These are phyloP conservation scores for Cantharellus anzutake DNA, from an alignment of 768 basidiomycete genomes.

Conservation along the genomic window DNA sequence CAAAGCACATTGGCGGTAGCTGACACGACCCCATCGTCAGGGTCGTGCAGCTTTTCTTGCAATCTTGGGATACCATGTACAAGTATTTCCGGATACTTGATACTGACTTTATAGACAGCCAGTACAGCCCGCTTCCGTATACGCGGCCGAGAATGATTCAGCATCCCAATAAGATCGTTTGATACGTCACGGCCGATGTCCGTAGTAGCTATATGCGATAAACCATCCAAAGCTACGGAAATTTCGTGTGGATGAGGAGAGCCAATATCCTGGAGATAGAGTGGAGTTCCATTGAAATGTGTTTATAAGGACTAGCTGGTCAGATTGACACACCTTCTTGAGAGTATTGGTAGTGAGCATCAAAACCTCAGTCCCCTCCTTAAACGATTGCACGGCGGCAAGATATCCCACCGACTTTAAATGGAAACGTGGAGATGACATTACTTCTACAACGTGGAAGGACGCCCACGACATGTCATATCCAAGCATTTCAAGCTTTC, in stretches of 20 bases:
- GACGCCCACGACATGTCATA: conserved; percentile 92
- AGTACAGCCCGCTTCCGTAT: conserved; percentile 85
- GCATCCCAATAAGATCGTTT: conserved; percentile 65
- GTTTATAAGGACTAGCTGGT: background rate
- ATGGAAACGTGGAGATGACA: conserved; percentile 84
- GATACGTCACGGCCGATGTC: conserved; percentile 85
- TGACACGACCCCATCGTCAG: conserved; percentile 78
- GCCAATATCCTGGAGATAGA: conserved; percentile 43
- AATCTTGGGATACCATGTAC: conserved; percentile 46
- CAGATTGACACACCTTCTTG: conserved; percentile 47
- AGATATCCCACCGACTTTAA: conserved; percentile 93
- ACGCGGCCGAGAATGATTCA: conserved; percentile 73
- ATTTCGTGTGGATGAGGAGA: conserved; percentile 51
- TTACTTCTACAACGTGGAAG: conserved; percentile 93
- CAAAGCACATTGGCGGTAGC: conserved; percentile 89
- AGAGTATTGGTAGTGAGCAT: conserved; percentile 92
- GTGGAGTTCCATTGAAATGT: background rate
- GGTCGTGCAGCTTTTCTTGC: conserved; percentile 63
- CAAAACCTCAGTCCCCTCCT: conserved; percentile 86
- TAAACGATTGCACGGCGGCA: conserved; percentile 79
- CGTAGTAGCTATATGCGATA: conserved; percentile 65
- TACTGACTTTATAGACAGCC: conserved; percentile 59
- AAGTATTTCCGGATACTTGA: conserved; percentile 65
- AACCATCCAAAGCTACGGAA: conserved; percentile 59
- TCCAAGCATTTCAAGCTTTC: conserved; percentile 93